phyloP scores from a whole-genome alignment of 495 filamentous ascomycete species.

The Oidiodendron maius region DNA sequence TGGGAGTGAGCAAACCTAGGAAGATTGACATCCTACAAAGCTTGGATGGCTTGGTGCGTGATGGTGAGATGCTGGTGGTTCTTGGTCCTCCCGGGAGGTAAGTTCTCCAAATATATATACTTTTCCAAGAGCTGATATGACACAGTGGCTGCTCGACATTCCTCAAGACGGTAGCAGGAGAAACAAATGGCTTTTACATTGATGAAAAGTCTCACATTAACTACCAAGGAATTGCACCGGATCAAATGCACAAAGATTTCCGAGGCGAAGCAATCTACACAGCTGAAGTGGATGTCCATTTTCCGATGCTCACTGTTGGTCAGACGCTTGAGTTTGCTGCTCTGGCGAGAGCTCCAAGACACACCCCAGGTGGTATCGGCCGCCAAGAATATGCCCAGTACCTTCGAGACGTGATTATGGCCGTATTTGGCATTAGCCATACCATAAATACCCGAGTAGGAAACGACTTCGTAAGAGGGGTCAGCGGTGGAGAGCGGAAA shows the following conservation, averaged over 20 bases:
- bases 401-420: conserved; percentile 63
- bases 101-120: too few species aligned
- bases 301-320: conserved; percentile 64
- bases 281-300: conserved; percentile 72
- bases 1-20: too few species aligned
- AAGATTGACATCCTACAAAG: background rate
- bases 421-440: conserved; percentile 65
- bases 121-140: too few species aligned
- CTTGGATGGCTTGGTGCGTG: conserved; percentile 17
- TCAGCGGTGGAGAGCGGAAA: conserved; percentile 57
- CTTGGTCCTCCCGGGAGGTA: conserved; percentile 63
- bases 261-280: conserved; percentile 51
- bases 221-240: conserved; percentile 15
- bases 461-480: conserved; percentile 72
- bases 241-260: conserved; percentile 32
- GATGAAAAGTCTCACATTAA: background rate
- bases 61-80: conserved; percentile 51
- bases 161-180: background rate
- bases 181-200: background rate
- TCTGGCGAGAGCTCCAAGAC: conserved; percentile 59
- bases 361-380: conserved; percentile 54
- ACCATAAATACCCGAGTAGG: conserved; percentile 72
- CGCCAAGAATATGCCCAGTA: conserved; percentile 57
- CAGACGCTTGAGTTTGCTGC: conserved; percentile 68
- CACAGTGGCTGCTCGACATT: background rate